A percentile compares a stretch with the other conserved stretches of the same genome.
Conservation (phyloP, 768 basidiomycete genomes). For the Mycena leptocephala region DNA sequence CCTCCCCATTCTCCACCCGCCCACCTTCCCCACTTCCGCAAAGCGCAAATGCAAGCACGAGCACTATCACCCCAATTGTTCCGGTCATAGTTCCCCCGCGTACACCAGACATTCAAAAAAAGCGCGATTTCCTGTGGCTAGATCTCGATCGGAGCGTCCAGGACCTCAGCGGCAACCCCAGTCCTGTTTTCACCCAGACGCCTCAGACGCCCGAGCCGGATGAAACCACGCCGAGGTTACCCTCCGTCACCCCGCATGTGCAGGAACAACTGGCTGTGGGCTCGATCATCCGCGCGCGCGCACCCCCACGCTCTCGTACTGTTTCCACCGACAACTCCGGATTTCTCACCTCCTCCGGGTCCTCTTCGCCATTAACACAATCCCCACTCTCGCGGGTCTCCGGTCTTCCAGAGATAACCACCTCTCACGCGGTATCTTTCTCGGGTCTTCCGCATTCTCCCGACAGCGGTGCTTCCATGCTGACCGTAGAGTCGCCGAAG, state of each 20-base stretch:
- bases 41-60: conserved; percentile 37
- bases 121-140: conserved; percentile 31
- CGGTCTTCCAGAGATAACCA: conserved; percentile 25
- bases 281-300: conserved; percentile 37
- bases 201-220: conserved; percentile 12
- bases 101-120: conserved; percentile 3
- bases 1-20: conserved; percentile 59
- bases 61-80: conserved; percentile 34
- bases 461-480: conserved; percentile 7
- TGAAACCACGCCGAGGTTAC: conserved; percentile 37
- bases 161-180: conserved; percentile 25
- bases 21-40: conserved; percentile 53
- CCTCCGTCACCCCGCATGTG: conserved; percentile 27
- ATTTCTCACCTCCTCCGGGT: conserved; percentile 38
- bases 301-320: conserved; percentile 37
- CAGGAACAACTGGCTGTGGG: conserved; percentile 35
- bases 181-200: conserved; percentile 15
- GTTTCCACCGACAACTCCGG: conserved; percentile 40
- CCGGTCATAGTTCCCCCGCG: conserved; percentile 39
- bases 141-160: conserved; percentile 18
- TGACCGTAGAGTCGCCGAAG: conserved; percentile 25
- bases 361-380: conserved; percentile 29
- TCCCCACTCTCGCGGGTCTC: conserved; percentile 27
- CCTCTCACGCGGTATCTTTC: conserved; percentile 28
- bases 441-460: conserved; percentile 28